Base-by-base conservation (phyloP, 495 filamentous ascomycete genomes). In the Extremus antarcticus region DNA sequence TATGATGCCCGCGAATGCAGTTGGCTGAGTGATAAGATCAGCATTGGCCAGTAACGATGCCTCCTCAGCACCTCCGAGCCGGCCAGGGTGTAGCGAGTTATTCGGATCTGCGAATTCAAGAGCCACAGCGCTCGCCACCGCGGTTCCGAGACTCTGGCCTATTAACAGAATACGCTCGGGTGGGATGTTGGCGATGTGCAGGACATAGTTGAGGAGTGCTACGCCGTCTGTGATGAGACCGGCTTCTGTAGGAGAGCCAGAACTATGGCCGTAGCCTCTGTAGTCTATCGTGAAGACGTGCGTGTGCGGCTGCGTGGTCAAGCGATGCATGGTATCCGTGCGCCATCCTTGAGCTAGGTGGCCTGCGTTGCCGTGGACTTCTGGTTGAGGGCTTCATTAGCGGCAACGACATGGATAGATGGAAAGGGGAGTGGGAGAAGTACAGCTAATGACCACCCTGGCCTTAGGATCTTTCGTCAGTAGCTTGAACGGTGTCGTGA, bases 61-160 rank as follows among this genome's bases (percentile, higher is more conserved):
- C 25, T 41, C 47, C 1, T 51, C 47, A 1, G 8, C n/a, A 20
- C 7, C 22, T 35, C 29, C 29, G 13, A 35, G 29, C 4, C 29
- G 29, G 16, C 11, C 25, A 3, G 22, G 22, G 17, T 32, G 4
- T 10, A 51, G 25, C 19, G 32, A 47, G 23, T 45, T 53, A 10
- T 32, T 11, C 32, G 54, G 63, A 71, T 65, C 73, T 1, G 74
- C 70, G 57, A 86, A 90, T 35, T 79, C 75, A 59, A 92, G 84
- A 0, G 79, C 81, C 1, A 86, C 80, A 19, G 76, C 90, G 20
- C 81, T 70, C 15, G 81, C 80, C 1, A 96, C 86, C 0, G 87
- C 91, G 9, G 92, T 94, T 24, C 92, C 92, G 1, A 98, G 81
- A 56, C 83, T 88, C 54, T 95, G 90, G 43, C 90, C 91, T n/a